Percentiles rank a stretch among this genome's conserved stretches.
Conservation (phyloP, 2,329 filamentous ascomycete genomes). For the Falciphora oryzae region DNA sequence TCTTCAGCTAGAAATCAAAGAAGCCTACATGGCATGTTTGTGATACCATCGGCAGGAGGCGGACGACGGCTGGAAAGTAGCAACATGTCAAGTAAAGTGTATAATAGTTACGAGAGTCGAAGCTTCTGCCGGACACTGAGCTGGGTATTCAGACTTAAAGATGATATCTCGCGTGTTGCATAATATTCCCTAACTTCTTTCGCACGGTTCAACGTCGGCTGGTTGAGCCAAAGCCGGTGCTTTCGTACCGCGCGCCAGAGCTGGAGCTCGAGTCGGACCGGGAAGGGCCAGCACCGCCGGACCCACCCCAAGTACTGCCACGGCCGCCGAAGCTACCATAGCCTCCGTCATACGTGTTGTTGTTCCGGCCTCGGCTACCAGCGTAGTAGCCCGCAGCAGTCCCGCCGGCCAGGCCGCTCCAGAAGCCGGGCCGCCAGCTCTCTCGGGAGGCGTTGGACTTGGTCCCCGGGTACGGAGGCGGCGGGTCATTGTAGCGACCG, state of each 20-base stretch:
- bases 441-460: constrained; percentile 28
- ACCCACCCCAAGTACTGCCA: constrained; percentile 26
- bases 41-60: background rate
- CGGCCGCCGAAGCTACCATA: constrained; percentile 29
- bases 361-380: constrained; percentile 40
- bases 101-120: background rate
- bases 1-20: background rate
- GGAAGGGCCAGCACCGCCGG: constrained; percentile 28
- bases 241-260: constrained; percentile 50
- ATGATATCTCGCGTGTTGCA: background rate
- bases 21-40: background rate
- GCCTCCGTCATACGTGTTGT: constrained; percentile 19
- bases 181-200: background rate
- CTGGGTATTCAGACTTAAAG: no score
- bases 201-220: constrained; percentile 41
- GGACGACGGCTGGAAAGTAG: background rate
- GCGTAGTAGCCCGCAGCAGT: constrained; percentile 64
- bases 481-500: constrained; percentile 36
- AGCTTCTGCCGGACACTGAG: no score
- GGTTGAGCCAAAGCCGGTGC: constrained; percentile 69
- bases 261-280: constrained; percentile 30
- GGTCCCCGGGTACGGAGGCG: constrained; percentile 46
- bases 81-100: background rate
- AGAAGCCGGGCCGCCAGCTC: constrained; percentile 69
- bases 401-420: constrained; percentile 62